Percentiles rank a stretch among this genome's conserved stretches.
These are phyloP conservation scores for Calonectria pauciramosa DNA, from an alignment of 2,329 filamentous ascomycete species.

Conservation along the genomic window DNA sequence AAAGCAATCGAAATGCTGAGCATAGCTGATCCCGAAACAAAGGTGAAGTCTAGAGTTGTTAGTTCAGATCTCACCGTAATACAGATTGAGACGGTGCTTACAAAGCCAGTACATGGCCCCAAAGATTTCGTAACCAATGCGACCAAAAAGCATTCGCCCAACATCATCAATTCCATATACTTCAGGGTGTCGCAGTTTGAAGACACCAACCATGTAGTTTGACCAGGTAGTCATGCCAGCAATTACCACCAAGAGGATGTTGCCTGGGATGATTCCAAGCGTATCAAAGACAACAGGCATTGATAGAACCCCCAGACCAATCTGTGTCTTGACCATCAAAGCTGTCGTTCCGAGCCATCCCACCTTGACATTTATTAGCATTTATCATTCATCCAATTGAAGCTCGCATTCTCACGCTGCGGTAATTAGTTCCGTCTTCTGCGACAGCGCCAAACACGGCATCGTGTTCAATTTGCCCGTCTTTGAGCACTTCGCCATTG, in stretches of 20 bases:
- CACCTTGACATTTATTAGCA: not conserved
- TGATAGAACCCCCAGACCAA: slow-evolving; percentile 60
- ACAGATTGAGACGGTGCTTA: not conserved
- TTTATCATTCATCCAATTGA: not conserved
- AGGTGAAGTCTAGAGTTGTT: not conserved
- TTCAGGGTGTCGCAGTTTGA: slow-evolving; percentile 62
- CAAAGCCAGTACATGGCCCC: slow-evolving; percentile 49
- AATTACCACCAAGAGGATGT: slow-evolving; percentile 57
- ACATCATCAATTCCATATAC: slow-evolving; percentile 67
- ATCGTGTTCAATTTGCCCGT: not conserved
- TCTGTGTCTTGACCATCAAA: slow-evolving; percentile 60
- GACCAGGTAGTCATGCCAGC: slow-evolving; percentile 62
- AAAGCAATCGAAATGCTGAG: slow-evolving; percentile 53
- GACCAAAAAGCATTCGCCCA: slow-evolving; percentile 61
- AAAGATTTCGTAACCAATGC: slow-evolving; percentile 57
- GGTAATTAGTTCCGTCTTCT: slow-evolving; percentile 1
- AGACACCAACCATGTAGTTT: slow-evolving; percentile 60
- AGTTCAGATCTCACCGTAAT: not conserved
- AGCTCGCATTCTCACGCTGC: slow-evolving; percentile 19
- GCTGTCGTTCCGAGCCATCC: slow-evolving; percentile 56
- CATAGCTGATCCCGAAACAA: slow-evolving; percentile 47
- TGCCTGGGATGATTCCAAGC: slow-evolving; percentile 61
- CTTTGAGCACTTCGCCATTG: not conserved
- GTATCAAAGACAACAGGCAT: slow-evolving; percentile 59
- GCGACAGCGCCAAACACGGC: not conserved